These are phyloP conservation scores for Colletotrichum lindemuthianum DNA, from an alignment of 2,329 filamentous ascomycete genomes.

Conservation along the genomic window DNA sequence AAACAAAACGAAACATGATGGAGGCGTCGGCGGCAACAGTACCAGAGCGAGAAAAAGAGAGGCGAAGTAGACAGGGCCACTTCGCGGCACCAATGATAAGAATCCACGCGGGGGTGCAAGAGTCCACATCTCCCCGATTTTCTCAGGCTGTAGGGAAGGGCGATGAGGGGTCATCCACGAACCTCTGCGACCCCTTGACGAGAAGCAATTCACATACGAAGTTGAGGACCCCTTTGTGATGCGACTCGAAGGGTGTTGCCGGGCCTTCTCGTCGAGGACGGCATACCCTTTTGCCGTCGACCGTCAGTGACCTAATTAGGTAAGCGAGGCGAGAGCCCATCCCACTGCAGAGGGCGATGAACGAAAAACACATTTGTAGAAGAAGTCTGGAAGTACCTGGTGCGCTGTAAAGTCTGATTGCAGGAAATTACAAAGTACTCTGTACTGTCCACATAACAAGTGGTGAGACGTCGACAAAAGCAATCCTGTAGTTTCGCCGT, in stretches of 20 bases:
- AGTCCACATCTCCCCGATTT: conserved; percentile 16
- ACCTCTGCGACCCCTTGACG: background rate
- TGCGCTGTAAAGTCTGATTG: no score
- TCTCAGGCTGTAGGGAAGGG: background rate
- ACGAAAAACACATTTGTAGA: background rate
- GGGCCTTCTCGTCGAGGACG: no score
- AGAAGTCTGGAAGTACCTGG: no score
- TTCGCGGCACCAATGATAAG: conserved; percentile 10
- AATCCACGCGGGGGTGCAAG: background rate
- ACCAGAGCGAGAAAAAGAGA: background rate
- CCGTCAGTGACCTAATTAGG: background rate
- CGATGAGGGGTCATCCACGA: conserved; percentile 7
- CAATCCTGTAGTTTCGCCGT: no score
- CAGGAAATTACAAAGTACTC: no score
- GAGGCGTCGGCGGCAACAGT: background rate
- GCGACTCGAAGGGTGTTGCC: no score
- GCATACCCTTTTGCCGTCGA: no score
- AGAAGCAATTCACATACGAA: no score
- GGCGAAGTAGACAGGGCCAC: background rate
- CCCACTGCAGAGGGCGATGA: conserved; percentile 1
- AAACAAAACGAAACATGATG: conserved; percentile 4
- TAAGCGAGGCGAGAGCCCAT: conserved; percentile 18
- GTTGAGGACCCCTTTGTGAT: no score
- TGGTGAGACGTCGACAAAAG: no score
- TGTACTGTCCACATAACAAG: no score